Evolutionary conservation across 176 grass and related monocot species (phyloP), one percentile per base, ranked within the genome.

Genomic region (Lolium multiflorum): DNA sequence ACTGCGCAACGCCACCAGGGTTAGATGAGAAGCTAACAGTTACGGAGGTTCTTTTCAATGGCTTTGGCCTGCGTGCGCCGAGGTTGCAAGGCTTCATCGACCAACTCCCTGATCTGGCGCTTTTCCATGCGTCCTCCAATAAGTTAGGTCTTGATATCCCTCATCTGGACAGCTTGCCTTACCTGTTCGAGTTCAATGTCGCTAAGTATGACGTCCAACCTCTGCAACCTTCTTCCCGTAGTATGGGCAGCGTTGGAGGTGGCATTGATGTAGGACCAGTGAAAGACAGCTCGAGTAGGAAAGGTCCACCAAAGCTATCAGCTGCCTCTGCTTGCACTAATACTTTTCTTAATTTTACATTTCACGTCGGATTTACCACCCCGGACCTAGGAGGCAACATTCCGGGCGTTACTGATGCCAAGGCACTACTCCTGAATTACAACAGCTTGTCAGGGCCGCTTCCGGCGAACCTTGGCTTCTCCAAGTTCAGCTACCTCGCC

Each of bases 51-150:
- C 17, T 69, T 61, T 76, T 93, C 26, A 67, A 91, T 18, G 91
- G 87, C 0, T 85, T 72, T 41, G 3, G 7, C 0, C 15, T 94
- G 0, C 0, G 0, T 0, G 80, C 92, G 0, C 54, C 5, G 0
- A 28, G 0, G 4, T 15, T 69, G 2, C 26, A 84, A 73, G 85
- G 71, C 0, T 87, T 95, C 18, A 4, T 95, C 0, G 43, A 76
- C 1, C 38, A 57, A 24, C 38, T 95, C 0, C 85, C 93, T 0
- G 88, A 95, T 24, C 56, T 95, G 0, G 88, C 93, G 0, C 6
- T 92, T 4, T 92, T 91, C 76, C 88, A 95, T 0, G 88, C 93
- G 0, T 39, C 87, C 2, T 93, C 94, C 14, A 96, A 96, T 59
- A 58, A 82, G 0, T 89, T 96, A 0, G 5, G 48, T 0, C 21